Evolutionary conservation across 2,329 filamentous ascomycete genomes (phyloP).

Genomic region (Trichocomaceae sp.): DNA sequence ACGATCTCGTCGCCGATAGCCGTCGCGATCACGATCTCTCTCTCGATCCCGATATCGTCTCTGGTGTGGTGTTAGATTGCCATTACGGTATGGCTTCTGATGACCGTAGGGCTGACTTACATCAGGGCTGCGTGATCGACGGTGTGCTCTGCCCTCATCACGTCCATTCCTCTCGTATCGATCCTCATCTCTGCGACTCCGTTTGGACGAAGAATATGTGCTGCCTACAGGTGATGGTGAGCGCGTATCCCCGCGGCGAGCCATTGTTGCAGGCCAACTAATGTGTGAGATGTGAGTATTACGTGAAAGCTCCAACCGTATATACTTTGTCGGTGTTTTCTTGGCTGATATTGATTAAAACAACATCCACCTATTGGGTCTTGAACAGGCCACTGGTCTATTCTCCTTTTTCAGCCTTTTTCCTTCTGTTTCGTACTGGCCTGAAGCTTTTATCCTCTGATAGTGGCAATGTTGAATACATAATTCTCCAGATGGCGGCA

Average conservation of each 20-base stretch:
- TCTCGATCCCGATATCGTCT: slow-evolving; percentile 46
- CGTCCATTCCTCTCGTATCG: slow-evolving; percentile 47
- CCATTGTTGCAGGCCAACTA: slow-evolving; percentile 51
- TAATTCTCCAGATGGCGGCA: background rate
- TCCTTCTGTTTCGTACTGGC: background rate
- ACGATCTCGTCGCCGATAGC: slow-evolving; percentile 59
- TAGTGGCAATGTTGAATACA: background rate
- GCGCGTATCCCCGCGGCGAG: slow-evolving; percentile 60
- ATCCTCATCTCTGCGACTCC: slow-evolving; percentile 49
- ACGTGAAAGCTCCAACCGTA: slow-evolving; percentile 29
- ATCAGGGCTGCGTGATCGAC: slow-evolving; percentile 44
- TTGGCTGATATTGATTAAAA: background rate
- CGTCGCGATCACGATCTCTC: slow-evolving; percentile 50
- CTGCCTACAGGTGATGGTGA: slow-evolving; percentile 93
- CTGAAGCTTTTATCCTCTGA: background rate
- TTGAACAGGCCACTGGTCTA: background rate
- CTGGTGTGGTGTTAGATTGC: slow-evolving; percentile 41
- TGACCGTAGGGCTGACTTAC: slow-evolving; percentile 26
- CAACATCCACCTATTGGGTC: slow-evolving; percentile 2
- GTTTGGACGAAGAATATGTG: slow-evolving; percentile 66
- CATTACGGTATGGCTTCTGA: background rate
- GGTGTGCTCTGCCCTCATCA: slow-evolving; percentile 44
- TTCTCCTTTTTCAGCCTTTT: background rate
- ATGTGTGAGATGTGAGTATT: slow-evolving; percentile 40
- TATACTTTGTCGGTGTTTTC: slow-evolving; percentile 1